Evolutionary conservation across 257 asterid genomes (phyloP).

Genomic region (Nicotiana noctiflora): DNA sequence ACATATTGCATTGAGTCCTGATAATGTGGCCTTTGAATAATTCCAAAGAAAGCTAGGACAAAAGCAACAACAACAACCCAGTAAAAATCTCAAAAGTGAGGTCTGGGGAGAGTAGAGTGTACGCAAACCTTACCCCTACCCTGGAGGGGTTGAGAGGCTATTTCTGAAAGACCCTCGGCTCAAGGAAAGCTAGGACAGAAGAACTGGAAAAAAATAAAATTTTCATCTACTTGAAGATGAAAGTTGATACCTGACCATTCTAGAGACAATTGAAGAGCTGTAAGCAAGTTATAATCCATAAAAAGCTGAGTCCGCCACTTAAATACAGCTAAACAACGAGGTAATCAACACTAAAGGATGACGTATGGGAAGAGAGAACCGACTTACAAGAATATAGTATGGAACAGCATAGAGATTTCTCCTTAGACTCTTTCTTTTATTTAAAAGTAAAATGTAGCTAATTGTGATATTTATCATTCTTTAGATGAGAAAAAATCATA

Average conservation of each 20-base stretch:
- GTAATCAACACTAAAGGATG: not conserved
- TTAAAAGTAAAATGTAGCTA: not conserved
- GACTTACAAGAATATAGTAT: not conserved
- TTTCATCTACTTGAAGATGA: not conserved
- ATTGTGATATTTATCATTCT: not conserved
- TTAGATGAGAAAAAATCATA: not conserved
- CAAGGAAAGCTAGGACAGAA: not conserved
- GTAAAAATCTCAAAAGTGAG: too few species aligned
- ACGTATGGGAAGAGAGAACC: not conserved
- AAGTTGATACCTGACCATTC: not conserved
- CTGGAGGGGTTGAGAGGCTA: too few species aligned
- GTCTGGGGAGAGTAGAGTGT: too few species aligned
- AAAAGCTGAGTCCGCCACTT: not conserved
- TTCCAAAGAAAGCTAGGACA: not conserved
- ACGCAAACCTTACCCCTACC: too few species aligned
- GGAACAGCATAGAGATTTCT: not conserved
- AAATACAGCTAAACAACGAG: not conserved
- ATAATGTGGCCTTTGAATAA: not conserved
- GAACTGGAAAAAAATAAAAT: not conserved
- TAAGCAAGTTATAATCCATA: not conserved
- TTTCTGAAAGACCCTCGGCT: too few species aligned
- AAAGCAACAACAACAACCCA: too few species aligned
- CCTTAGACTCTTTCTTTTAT: not conserved
- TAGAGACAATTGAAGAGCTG: not conserved
- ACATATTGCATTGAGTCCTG: slow-evolving; percentile 7